Base-by-base conservation (phyloP, 495 filamentous ascomycete genomes). In the Lasiosphaeriaceae sp. region DNA sequence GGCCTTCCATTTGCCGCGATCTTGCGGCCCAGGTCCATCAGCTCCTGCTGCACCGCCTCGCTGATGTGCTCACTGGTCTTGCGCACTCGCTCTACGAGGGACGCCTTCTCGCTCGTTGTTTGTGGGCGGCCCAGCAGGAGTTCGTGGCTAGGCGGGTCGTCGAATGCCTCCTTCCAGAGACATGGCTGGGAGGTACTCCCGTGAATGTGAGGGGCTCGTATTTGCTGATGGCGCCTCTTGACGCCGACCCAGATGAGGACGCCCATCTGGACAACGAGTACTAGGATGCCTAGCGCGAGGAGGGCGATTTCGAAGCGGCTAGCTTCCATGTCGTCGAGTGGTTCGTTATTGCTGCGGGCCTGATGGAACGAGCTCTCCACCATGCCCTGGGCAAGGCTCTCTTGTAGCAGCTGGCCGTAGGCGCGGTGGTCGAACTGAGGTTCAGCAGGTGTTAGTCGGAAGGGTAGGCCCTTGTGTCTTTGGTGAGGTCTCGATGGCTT, bases 241-340 rank as follows among this genome's bases (percentile, higher is more conserved):
- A 57, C 52, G 39, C 48, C 56, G 31, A 59, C 19, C 35, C 43
- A 59, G 24, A 66, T 41, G 9, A 58, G 16, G 0, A 55, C 6
- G 0, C 51, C n/a, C 39, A 66, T 55, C 47, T 47, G 48, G 17
- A 22, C 31, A 2, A 64, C 48, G 11, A 60, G 54, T 37, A 51
- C 41, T 22, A 61, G 47, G 34, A 56, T 55, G 11, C 50, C 50
- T 2, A 63, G 46, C 29, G 59, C 57, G 37, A 63, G 29, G 26
- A 66, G 58, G 29, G 23, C 47, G 24, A 64, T 66, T 41, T 61
- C 58, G 31, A 50, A 11, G 22, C 55, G 61, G 50, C 31, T 50
- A 31, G 55, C 56, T 21, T 50, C 50, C 31, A 50, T 44, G 35
- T 35, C 9, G 44, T 26, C n/a, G 17, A 29, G 16, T 51, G 46